phyloP scores from a whole-genome alignment of 768 basidiomycete species.

The Pleurotus salmoneostramineus region DNA sequence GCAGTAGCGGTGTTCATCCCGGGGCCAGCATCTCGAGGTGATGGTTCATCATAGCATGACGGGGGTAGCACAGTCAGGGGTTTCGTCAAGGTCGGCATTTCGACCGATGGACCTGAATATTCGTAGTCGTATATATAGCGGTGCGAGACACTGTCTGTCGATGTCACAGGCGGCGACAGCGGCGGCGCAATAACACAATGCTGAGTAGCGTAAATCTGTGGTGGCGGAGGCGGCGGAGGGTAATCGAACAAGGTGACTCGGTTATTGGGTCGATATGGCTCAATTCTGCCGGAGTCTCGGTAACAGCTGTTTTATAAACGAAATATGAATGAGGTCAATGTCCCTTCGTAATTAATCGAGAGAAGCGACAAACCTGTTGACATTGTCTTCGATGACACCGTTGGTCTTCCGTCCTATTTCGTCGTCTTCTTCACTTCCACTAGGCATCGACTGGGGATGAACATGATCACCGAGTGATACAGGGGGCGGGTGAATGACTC shows the following conservation, averaged over 20 bases:
- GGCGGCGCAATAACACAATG: neutral
- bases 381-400: too few relatives aligned
- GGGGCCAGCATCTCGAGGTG: too few relatives aligned
- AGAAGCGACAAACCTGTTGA: too few relatives aligned
- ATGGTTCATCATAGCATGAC: neutral
- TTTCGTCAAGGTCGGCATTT: neutral
- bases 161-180: neutral
- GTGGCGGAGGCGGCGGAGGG: neutral
- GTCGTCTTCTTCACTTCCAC: too few relatives aligned
- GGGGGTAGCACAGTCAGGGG: neutral
- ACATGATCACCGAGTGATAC: too few relatives aligned
- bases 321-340: neutral
- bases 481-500: too few relatives aligned
- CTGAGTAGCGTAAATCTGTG: neutral
- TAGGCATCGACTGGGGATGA: too few relatives aligned
- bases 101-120: neutral
- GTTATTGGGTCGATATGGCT: too few relatives aligned
- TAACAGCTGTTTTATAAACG: neutral
- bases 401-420: too few relatives aligned
- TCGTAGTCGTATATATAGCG: neutral
- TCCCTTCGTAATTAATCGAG: too few relatives aligned
- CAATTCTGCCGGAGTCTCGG: neutral
- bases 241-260: neutral
- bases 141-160: neutral
- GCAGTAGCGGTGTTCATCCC: neutral